Conservation (phyloP, 73 alveolate genomes). For the Tetrahymena thermophila region DNA sequence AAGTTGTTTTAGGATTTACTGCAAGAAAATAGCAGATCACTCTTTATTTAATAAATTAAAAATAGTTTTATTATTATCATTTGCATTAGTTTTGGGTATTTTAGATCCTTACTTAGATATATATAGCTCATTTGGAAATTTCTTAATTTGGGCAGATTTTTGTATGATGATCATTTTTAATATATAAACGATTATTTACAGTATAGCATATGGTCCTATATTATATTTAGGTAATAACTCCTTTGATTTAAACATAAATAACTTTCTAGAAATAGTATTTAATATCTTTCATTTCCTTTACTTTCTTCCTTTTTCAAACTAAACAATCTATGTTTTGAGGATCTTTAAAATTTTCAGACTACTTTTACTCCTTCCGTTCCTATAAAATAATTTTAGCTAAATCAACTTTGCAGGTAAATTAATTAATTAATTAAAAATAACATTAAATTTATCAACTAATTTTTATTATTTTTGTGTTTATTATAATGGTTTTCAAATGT, state of each 20-base stretch:
- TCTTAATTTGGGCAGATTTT: not conserved
- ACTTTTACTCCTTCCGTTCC: not conserved
- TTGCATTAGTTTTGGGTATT: not conserved
- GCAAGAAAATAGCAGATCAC: not conserved
- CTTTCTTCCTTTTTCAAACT: not conserved
- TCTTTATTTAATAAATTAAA: not conserved
- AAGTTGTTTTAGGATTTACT: not conserved
- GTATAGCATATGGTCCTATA: not conserved
- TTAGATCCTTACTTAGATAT: not conserved
- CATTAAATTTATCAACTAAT: not conserved
- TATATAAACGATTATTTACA: not conserved
- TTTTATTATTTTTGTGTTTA: too few species aligned
- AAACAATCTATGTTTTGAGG: not conserved
- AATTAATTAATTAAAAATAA: not conserved
- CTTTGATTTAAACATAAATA: not conserved
- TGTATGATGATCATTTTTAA: not conserved
- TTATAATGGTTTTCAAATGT: too few species aligned
- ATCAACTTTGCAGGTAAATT: not conserved
- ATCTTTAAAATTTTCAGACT: not conserved
- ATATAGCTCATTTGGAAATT: not conserved
- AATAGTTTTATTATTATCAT: not conserved
- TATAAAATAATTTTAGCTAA: not conserved
- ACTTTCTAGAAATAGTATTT: not conserved
- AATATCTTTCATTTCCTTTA: not conserved
- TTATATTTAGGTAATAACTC: not conserved